These are phyloP conservation scores for Tylopilus vinaceipallidus DNA, from an alignment of 768 basidiomycete genomes.

Conservation along the genomic window DNA sequence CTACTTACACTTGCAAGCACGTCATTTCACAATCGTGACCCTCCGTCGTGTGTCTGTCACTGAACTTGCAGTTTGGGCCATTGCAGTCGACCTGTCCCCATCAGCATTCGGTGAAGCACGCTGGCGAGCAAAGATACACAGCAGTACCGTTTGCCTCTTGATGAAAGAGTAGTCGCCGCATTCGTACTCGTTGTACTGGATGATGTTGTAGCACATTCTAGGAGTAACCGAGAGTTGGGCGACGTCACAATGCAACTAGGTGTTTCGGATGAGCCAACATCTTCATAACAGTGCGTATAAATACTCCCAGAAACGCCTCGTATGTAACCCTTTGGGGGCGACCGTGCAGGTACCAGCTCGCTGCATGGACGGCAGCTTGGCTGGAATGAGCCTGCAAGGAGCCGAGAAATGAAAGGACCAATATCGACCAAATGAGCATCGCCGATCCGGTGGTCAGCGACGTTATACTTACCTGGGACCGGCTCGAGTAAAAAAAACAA, in stretches of 20 bases:
- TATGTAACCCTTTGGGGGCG: slow-evolving; percentile 5
- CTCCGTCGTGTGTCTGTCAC: slow-evolving; percentile 32
- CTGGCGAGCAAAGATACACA: neutral
- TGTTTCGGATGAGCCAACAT: neutral
- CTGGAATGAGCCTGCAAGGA: slow-evolving; percentile 4
- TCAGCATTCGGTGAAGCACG: neutral
- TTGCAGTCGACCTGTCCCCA: slow-evolving; percentile 49
- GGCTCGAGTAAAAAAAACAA: slow-evolving; percentile 8
- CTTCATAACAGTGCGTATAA: slow-evolving; percentile 14
- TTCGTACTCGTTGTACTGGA: slow-evolving; percentile 31
- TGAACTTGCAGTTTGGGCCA: slow-evolving; percentile 37
- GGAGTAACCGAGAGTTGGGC: neutral
- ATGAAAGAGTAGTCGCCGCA: slow-evolving; percentile 33
- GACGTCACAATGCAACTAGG: slow-evolving; percentile 2
- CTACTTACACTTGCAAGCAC: slow-evolving; percentile 39
- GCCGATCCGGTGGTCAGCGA: slow-evolving; percentile 1
- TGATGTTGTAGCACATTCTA: slow-evolving; percentile 36
- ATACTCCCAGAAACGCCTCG: slow-evolving; percentile 14
- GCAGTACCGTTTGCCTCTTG: slow-evolving; percentile 37
- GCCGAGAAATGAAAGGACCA: slow-evolving; percentile 17
- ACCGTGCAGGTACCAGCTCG: slow-evolving; percentile 4
- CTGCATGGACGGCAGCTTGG: neutral
- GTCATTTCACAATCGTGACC: slow-evolving; percentile 37
- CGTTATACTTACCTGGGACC: slow-evolving; percentile 3
- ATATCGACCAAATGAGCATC: slow-evolving; percentile 10